These are phyloP conservation scores for Takakia lepidozioides DNA, from an alignment of 225 moss, liverwort and hornwort genomes.

Conservation along the genomic window DNA sequence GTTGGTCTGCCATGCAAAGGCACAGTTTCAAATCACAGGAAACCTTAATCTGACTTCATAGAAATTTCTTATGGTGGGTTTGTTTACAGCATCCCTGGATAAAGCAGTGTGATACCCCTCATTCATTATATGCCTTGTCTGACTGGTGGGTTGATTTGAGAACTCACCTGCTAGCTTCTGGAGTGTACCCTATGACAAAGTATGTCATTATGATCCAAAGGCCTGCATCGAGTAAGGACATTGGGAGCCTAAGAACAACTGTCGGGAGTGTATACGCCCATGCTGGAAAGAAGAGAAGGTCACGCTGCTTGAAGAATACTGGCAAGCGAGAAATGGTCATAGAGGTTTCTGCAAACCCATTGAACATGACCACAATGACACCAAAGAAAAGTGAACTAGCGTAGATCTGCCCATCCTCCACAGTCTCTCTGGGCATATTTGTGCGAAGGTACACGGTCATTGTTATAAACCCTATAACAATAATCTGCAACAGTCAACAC, in stretches of 20 bases:
- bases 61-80: too few species aligned
- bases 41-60: too few species aligned
- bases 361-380: constrained; percentile 69
- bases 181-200: constrained; percentile 67
- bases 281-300: constrained; percentile 69
- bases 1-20: too few species aligned
- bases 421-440: constrained; percentile 34
- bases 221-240: constrained; percentile 50
- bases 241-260: constrained; percentile 46
- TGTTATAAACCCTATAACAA: constrained; percentile 48
- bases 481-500: constrained; percentile 50
- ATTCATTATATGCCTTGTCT: too few species aligned
- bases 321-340: constrained; percentile 68
- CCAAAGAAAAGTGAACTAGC: constrained; percentile 64
- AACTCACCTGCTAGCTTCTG: constrained; percentile 58
- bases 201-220: constrained; percentile 65
- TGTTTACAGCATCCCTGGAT: too few species aligned
- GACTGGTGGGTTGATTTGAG: too few species aligned
- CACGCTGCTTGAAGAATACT: constrained; percentile 74
- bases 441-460: constrained; percentile 70
- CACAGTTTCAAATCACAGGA: too few species aligned
- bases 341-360: constrained; percentile 68
- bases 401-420: constrained; percentile 49
- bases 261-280: constrained; percentile 72
- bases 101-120: too few species aligned